Percentiles rank a stretch among this genome's conserved stretches.
phyloP scores from a whole-genome alignment of 352 stramenopile species.

The Plasmopara halstedii region DNA sequence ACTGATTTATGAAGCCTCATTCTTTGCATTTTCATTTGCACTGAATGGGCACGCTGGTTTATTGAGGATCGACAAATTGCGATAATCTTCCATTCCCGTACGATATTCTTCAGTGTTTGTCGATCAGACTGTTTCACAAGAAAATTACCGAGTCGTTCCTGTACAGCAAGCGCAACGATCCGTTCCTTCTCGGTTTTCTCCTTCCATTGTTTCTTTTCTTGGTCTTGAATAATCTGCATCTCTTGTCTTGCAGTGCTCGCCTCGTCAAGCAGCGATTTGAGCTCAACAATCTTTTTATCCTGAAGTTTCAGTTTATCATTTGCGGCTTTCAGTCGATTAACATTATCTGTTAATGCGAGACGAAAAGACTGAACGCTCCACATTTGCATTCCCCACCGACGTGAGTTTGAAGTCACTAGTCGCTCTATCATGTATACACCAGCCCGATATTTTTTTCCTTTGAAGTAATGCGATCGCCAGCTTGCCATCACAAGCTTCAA shows the following conservation, averaged over 20 bases:
- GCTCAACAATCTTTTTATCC: slow-evolving; percentile 1
- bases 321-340: background rate
- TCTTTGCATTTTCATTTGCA: slow-evolving; percentile 1
- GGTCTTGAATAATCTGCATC: slow-evolving; percentile 4
- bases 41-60: slow-evolving; percentile 3
- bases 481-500: slow-evolving; percentile 1
- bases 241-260: background rate
- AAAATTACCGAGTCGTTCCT: slow-evolving; percentile 25
- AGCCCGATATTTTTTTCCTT: background rate
- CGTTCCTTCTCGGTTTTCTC: slow-evolving; percentile 2
- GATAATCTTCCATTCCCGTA: slow-evolving; percentile 11
- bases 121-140: slow-evolving; percentile 29
- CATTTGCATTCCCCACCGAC: slow-evolving; percentile 7
- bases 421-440: slow-evolving; percentile 1
- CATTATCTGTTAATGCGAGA: slow-evolving; percentile 10
- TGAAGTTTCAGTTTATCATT: slow-evolving; percentile 2
- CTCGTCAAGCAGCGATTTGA: slow-evolving; percentile 5
- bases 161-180: slow-evolving; percentile 13
- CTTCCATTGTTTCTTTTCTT: slow-evolving; percentile 3
- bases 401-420: slow-evolving; percentile 2
- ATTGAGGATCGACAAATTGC: background rate
- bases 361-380: slow-evolving; percentile 17
- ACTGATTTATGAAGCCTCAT: slow-evolving; percentile 11
- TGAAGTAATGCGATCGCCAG: slow-evolving; percentile 7
- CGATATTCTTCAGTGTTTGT: slow-evolving; percentile 13